Evolutionary conservation across 768 basidiomycete species (phyloP).

Genomic region (Termitomyces titanicus): DNA sequence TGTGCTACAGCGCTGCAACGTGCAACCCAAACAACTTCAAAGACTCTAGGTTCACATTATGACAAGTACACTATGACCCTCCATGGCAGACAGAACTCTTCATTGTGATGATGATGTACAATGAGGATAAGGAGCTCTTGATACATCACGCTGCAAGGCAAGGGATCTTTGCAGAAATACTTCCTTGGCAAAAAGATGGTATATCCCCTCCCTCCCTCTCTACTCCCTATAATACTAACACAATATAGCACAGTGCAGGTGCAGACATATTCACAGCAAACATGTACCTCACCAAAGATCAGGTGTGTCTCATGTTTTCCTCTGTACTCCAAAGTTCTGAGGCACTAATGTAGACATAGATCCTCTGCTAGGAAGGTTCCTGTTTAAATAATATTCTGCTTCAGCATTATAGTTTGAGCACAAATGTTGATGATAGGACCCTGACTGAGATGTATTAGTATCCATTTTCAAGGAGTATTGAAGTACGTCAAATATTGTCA

Average conservation of each 20-base stretch:
- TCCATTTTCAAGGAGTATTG: too few relatives aligned
- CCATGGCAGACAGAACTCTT: constrained; percentile 90
- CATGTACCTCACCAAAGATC: constrained; percentile 94
- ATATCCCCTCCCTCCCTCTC: not conserved
- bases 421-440: too few relatives aligned
- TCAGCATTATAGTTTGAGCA: too few relatives aligned
- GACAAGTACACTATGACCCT: constrained; percentile 90
- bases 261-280: constrained; percentile 94
- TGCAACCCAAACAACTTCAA: constrained; percentile 95
- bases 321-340: too few relatives aligned
- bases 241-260: constrained; percentile 63
- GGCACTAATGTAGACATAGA: too few relatives aligned
- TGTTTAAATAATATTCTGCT: too few relatives aligned
- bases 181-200: constrained; percentile 91
- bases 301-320: too few relatives aligned
- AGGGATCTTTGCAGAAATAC: constrained; percentile 92
- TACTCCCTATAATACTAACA: not conserved
- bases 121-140: constrained; percentile 90
- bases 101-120: too few relatives aligned
- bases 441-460: too few relatives aligned
- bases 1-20: constrained; percentile 95
- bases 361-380: too few relatives aligned
- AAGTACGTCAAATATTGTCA: too few relatives aligned
- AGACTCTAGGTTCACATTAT: constrained; percentile 75
- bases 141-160: constrained; percentile 87